A percentile compares a stretch with the other conserved stretches of the same genome.
Evolutionary conservation across 2,329 filamentous ascomycete species (phyloP).

Genomic region (Beauveria asiatica): DNA sequence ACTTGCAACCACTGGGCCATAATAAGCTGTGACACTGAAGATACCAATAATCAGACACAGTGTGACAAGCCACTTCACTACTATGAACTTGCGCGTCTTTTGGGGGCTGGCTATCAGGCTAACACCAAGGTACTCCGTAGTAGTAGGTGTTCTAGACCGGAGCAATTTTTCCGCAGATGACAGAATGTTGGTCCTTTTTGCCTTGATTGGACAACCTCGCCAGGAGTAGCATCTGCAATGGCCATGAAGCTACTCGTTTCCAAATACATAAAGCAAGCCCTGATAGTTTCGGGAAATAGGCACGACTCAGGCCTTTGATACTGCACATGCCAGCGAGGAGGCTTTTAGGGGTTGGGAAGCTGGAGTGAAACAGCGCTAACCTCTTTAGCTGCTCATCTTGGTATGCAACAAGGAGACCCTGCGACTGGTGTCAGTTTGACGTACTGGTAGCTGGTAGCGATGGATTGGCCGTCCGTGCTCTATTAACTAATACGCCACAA

Average conservation of each 20-base stretch:
- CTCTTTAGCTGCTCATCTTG: neutral
- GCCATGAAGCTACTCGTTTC: neutral
- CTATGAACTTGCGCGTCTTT: neutral
- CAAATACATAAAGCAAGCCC: neutral
- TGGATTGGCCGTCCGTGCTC: constrained; percentile 3
- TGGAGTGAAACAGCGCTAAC: constrained; percentile 5
- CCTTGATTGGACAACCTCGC: neutral
- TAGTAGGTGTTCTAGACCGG: neutral
- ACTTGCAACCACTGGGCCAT: neutral
- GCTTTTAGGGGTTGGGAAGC: neutral
- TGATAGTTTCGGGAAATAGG: neutral
- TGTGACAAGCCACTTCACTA: neutral
- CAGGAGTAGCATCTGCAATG: neutral
- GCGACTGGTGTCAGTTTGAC: constrained; percentile 1
- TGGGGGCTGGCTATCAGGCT: neutral
- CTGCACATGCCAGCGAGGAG: neutral
- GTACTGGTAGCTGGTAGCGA: neutral
- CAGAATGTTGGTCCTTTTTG: neutral
- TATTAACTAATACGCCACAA: neutral
- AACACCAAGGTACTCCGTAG: too few species aligned
- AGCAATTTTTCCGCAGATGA: neutral
- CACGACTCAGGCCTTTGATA: neutral
- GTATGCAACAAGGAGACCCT: neutral
- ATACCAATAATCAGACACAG: neutral
- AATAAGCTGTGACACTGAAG: neutral